Evolutionary conservation across 441 rosid genomes (phyloP), one percentile per base, ranked within the genome.

Genomic region (Geranium incanum): DNA sequence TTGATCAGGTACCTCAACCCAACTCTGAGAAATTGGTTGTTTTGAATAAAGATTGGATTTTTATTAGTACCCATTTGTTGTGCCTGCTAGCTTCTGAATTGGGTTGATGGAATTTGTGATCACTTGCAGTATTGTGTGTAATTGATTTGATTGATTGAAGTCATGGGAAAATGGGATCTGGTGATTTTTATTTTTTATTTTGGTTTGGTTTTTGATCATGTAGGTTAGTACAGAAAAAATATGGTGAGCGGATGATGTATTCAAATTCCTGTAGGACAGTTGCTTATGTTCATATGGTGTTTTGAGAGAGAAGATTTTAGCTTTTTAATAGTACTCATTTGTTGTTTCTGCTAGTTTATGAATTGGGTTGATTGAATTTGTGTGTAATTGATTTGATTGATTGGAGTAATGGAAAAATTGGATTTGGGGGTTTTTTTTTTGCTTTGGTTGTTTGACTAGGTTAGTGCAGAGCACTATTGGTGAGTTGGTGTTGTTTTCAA

Each of bases 1-100:
- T 65, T 67, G 81, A 79, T 66, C 73, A 45, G 39, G 75, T 81
- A 71, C 55, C 77, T 74, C 80, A 69, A 72, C 59, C 85, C 78
- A 79, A 65, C 72, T 73, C 68, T 18, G 87, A 80, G 5, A 16
- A 80, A n/a, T 72, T 4, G 38, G 13, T 18, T 39, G 11, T 70
- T 52, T 41, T 70, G 23, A 2, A n/a, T 33, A 75, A 71, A 9
- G 4, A 57, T 70, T 52, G 5, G 57, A 28, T 39, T 1, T 16
- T 68, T 36, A 68, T 19, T 65, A 36, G n/a, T 66, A 12, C 38
- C 68, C 68, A 63, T 62, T 73, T 65, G 33, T 64, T 70, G 37
- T 65, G 67, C 65, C 50, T 55, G 71, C 12, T 77, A 19, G 68
- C 59, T 16, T 19, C 23, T 43, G 71, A 57, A 63, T 70, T 21